These are phyloP conservation scores for Staphylotrichum longicolle DNA, from an alignment of 495 filamentous ascomycete genomes.

Conservation along the genomic window DNA sequence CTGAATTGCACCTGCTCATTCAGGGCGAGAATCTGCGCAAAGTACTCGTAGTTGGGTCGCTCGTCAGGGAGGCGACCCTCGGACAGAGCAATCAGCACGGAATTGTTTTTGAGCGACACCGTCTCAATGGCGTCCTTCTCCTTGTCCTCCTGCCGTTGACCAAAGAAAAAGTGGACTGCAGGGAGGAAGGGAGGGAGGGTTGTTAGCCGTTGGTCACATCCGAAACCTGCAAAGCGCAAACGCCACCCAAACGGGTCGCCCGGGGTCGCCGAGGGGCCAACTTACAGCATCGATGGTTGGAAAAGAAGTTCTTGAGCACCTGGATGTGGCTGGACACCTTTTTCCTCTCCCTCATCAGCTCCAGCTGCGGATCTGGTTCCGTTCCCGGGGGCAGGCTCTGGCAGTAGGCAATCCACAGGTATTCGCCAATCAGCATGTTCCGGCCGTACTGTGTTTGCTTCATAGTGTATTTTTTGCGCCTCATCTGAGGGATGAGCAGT, in stretches of 20 bases:
- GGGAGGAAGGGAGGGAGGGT: constrained; percentile 20
- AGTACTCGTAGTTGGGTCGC: constrained; percentile 52
- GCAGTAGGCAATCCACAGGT: constrained; percentile 60
- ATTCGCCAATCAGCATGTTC: constrained; percentile 87
- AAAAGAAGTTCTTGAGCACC: constrained; percentile 79
- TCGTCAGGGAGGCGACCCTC: constrained; percentile 46
- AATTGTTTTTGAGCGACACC: constrained; percentile 53
- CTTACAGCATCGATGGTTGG: constrained; percentile 40
- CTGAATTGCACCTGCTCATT: constrained; percentile 41
- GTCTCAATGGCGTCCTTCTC: constrained; percentile 34
- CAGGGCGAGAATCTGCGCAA: constrained; percentile 42
- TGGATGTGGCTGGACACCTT: constrained; percentile 97
- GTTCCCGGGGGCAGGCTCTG: constrained; percentile 37
- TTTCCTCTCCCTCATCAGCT: constrained; percentile 62
- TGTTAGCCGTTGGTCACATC: constrained; percentile 18
- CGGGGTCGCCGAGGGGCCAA: constrained; percentile 6
- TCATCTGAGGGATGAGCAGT: constrained; percentile 76
- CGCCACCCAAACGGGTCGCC: constrained; percentile 13
- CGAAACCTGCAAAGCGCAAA: constrained; percentile 6
- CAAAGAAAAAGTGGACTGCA: constrained; percentile 51
- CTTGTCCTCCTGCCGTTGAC: constrained; percentile 21
- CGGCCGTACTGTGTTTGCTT: constrained; percentile 73
- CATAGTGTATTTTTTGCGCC: constrained; percentile 71
- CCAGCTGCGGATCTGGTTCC: constrained; percentile 26
- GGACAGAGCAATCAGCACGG: constrained; percentile 52